These are phyloP conservation scores for Aspergillus steynii DNA, from an alignment of 495 filamentous ascomycete species.

Conservation along the genomic window DNA sequence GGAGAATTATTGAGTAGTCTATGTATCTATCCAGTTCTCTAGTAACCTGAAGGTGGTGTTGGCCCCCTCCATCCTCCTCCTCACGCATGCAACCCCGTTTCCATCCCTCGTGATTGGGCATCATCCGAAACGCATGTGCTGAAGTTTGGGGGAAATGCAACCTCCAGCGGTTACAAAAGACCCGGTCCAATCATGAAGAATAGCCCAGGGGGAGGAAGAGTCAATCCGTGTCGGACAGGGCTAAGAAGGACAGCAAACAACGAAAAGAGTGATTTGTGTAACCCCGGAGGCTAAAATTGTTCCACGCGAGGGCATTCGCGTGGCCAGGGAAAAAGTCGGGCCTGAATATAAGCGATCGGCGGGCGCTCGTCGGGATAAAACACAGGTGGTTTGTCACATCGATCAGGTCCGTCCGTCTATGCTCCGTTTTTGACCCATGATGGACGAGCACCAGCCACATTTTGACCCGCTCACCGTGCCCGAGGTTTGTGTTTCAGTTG, in stretches of 20 bases:
- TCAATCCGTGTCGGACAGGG: background rate
- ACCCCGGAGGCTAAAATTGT: background rate
- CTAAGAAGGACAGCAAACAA: background rate
- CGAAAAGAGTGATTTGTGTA: background rate
- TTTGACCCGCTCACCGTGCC: conserved; percentile 12
- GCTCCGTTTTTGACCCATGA: background rate
- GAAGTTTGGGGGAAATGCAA: background rate
- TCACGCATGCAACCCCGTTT: too few relatives aligned
- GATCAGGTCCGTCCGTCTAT: background rate
- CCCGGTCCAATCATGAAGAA: background rate
- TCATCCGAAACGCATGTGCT: background rate
- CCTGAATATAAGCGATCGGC: conserved; percentile 12
- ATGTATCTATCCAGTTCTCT: background rate
- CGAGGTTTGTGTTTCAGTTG: conserved; percentile 2
- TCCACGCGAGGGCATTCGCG: background rate
- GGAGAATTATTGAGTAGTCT: background rate
- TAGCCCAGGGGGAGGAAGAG: background rate
- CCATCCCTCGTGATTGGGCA: background rate
- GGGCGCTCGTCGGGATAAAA: background rate
- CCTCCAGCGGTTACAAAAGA: background rate
- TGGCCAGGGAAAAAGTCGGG: background rate
- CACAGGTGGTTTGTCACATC: conserved; percentile 8
- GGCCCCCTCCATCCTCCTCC: background rate
- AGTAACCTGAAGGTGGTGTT: background rate
- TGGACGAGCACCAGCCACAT: conserved; percentile 2